A percentile compares a stretch with the other conserved stretches of the same genome.
Conservation (phyloP, 108 stramenopile genomes). For the Cyclostephanos tholiformis region DNA sequence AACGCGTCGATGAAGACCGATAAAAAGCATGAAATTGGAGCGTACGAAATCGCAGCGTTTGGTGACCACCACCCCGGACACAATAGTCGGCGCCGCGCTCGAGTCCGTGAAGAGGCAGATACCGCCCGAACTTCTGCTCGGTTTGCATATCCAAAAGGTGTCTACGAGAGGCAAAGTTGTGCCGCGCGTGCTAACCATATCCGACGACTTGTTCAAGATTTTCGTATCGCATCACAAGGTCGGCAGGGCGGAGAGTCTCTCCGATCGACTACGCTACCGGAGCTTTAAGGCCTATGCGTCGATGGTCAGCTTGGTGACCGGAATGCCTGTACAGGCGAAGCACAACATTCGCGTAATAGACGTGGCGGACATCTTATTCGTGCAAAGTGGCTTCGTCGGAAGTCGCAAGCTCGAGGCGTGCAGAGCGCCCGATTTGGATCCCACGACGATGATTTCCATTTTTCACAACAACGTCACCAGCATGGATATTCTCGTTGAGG, state of each 20-base stretch:
- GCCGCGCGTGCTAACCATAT: constrained; percentile 64
- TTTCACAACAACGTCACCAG: constrained; percentile 53
- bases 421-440: constrained; percentile 24
- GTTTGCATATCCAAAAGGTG: constrained; percentile 44
- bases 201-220: constrained; percentile 62
- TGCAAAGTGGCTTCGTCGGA: constrained; percentile 61
- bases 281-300: constrained; percentile 25
- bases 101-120: constrained; percentile 16
- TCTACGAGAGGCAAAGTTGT: constrained; percentile 43
- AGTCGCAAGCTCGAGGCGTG: constrained; percentile 63
- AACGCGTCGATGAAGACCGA: no score
- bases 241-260: constrained; percentile 5
- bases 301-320: constrained; percentile 19
- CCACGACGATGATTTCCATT: constrained; percentile 52
- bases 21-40: no score
- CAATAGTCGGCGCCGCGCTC: constrained; percentile 25
- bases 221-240: constrained; percentile 62
- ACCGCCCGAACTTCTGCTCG: constrained; percentile 30
- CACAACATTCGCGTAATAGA: constrained; percentile 62
- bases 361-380: constrained; percentile 63
- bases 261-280: constrained; percentile 16
- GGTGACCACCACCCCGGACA: constrained; percentile 34
- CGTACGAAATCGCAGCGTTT: constrained; percentile 20
- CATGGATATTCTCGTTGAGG: constrained; percentile 52
- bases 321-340: constrained; percentile 19